A percentile compares a stretch with the other conserved stretches of the same genome.
Evolutionary conservation across 1,139 yeast genomes (phyloP).

Genomic region (Saccharomycopsis hybrid): DNA sequence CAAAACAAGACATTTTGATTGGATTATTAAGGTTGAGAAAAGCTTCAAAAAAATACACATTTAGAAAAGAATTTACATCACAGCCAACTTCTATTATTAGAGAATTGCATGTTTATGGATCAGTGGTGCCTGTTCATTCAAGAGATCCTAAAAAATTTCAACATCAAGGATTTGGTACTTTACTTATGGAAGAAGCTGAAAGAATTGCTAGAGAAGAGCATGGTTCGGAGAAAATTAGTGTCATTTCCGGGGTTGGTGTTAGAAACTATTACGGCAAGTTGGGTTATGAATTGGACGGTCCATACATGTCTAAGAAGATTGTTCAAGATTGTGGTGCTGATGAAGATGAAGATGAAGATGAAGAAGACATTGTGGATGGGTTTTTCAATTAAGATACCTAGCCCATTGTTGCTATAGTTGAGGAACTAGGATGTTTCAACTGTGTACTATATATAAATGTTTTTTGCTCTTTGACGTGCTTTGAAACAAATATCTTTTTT

Average conservation of each 20-base stretch:
- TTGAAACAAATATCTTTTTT: no score
- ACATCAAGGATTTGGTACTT: constrained; percentile 98
- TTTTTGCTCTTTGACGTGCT: no score
- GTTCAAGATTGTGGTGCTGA: constrained; percentile 3
- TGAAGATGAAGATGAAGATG: neutral
- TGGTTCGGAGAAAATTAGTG: constrained; percentile 85
- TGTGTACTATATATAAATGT: no score
- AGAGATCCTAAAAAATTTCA: constrained; percentile 97
- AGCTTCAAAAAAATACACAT: constrained; percentile 85
- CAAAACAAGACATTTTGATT: constrained; percentile 89
- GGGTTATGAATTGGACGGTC: constrained; percentile 92
- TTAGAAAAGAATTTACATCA: constrained; percentile 74
- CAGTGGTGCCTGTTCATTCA: constrained; percentile 95
- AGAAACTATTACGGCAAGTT: constrained; percentile 89
- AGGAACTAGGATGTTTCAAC: no score
- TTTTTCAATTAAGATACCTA: neutral
- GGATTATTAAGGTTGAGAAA: constrained; percentile 84
- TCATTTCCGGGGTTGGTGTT: constrained; percentile 96
- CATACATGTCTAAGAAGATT: constrained; percentile 74
- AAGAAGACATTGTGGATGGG: neutral
- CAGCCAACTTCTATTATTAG: constrained; percentile 92
- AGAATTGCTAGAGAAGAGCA: constrained; percentile 94
- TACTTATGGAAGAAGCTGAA: constrained; percentile 97
- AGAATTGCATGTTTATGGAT: constrained; percentile 95
- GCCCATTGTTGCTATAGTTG: no score